phyloP scores from a whole-genome alignment of 345 rosid species.

The Capsella bursapastoris region DNA sequence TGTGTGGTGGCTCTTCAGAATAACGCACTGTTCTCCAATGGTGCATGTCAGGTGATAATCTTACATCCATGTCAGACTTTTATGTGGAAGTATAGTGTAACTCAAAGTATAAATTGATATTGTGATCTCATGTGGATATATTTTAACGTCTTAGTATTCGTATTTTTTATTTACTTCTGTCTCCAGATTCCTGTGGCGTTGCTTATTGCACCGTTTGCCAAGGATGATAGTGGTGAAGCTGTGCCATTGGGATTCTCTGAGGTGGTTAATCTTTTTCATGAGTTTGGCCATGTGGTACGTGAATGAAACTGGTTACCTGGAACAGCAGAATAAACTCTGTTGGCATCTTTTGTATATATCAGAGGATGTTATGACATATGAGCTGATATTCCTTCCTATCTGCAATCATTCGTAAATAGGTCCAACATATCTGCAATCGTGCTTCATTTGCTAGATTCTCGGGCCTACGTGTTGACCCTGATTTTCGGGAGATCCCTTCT shows the following conservation, averaged over 20 bases:
- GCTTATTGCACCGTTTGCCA: slow-evolving; percentile 74
- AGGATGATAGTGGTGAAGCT: slow-evolving; percentile 52
- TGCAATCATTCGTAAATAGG: slow-evolving; percentile 51
- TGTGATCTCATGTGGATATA: slow-evolving; percentile 21
- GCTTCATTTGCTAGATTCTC: slow-evolving; percentile 90
- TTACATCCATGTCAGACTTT: slow-evolving; percentile 9
- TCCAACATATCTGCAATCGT: slow-evolving; percentile 89
- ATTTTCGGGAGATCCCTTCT: slow-evolving; percentile 94
- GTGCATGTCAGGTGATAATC: slow-evolving; percentile 63
- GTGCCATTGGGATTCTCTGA: slow-evolving; percentile 79
- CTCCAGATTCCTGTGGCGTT: slow-evolving; percentile 75
- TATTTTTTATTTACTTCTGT: slow-evolving; percentile 26
- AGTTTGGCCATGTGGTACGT: slow-evolving; percentile 98
- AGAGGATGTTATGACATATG: slow-evolving; percentile 27
- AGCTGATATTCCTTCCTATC: slow-evolving; percentile 9
- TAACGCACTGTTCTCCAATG: slow-evolving; percentile 62
- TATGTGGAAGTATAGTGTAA: slow-evolving; percentile 21
- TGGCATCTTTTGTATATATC: slow-evolving; percentile 13
- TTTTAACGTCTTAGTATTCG: slow-evolving; percentile 2
- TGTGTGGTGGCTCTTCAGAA: slow-evolving; percentile 91
- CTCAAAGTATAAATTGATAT: slow-evolving; percentile 24
- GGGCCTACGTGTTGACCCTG: slow-evolving; percentile 86
- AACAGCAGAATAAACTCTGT: not conserved
- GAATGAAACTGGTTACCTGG: slow-evolving; percentile 24
- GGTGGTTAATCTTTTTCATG: slow-evolving; percentile 90